A percentile compares a stretch with the other conserved stretches of the same genome.
Evolutionary conservation across 2,329 filamentous ascomycete species (phyloP).

Genomic region (Capronia americana): DNA sequence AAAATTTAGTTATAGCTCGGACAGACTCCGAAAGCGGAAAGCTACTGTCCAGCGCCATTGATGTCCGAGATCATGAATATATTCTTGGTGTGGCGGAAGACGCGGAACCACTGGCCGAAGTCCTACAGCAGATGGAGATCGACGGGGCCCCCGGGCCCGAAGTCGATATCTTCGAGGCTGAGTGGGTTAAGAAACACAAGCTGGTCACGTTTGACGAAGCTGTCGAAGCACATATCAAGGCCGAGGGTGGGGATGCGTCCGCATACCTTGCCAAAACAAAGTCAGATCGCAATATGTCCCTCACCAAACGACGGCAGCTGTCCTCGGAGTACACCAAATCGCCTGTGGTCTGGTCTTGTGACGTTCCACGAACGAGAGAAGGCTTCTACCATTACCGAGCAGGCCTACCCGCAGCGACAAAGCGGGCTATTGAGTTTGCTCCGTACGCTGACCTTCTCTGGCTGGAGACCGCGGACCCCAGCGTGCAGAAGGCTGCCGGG

Average conservation of each 20-base stretch:
- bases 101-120: slow-evolving; percentile 83
- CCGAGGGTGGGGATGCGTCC: slow-evolving; percentile 68
- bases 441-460: slow-evolving; percentile 94
- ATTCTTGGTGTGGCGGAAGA: slow-evolving; percentile 85
- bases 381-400: slow-evolving; percentile 85
- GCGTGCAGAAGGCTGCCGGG: slow-evolving; percentile 74
- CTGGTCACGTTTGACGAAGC: slow-evolving; percentile 93
- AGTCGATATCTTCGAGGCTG: slow-evolving; percentile 83
- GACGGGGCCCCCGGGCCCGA: slow-evolving; percentile 77
- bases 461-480: slow-evolving; percentile 94
- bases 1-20: slow-evolving; percentile 92
- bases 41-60: slow-evolving; percentile 86
- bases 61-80: slow-evolving; percentile 95
- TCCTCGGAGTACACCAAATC: slow-evolving; percentile 70
- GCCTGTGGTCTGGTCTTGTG: slow-evolving; percentile 84
- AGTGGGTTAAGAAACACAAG: slow-evolving; percentile 85
- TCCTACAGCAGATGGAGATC: slow-evolving; percentile 86
- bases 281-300: slow-evolving; percentile 74
- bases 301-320: slow-evolving; percentile 76
- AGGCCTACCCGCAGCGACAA: slow-evolving; percentile 79
- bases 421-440: slow-evolving; percentile 88
- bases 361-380: slow-evolving; percentile 89
- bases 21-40: slow-evolving; percentile 95
- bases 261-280: slow-evolving; percentile 69
- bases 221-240: slow-evolving; percentile 74